Evolutionary conservation across 768 basidiomycete species (phyloP), one percentile per base, ranked within the genome.

Genomic region (Calocera viscosa): DNA sequence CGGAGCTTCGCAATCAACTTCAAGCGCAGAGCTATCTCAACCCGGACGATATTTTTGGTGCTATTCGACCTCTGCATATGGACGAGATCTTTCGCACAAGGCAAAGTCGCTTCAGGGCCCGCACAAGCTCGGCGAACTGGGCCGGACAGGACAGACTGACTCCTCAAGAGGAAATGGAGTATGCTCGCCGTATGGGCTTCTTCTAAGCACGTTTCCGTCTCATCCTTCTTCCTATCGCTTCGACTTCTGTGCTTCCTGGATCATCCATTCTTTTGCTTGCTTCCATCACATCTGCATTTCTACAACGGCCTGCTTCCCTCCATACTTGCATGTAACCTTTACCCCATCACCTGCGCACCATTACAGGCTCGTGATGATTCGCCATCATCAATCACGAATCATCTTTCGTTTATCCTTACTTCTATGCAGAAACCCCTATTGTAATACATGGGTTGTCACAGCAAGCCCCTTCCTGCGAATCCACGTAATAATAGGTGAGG

Each of bases 51-150:
- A 86, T 98, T 65, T 99, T 99, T 71, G 95, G 95, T 11, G 84
- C 85, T 8, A 88, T 99, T 71, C 83, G 84, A 67, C 90, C 90
- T 3, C 77, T 97, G 66, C 82, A 80, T 69, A 96, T 98, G 93
- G 93, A 94, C 70, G 93, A 97, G 73, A 82, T 98, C 69, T 99
- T 99, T 82, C 83, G 85, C 72, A 82, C 79, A 30, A 81, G 86
- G 69, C 86, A 85, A 19, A 89, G 86, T 70, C 83, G 88, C 64
- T 96, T 96, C 80, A 81, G 94, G 67, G 88, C 90, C 7, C 82
- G 95, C 60, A 91, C 91, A 10, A 94, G 92, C 72, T 94, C 91
- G 12, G 95, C 95, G 35, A 96, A 96, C 74, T 98, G 95, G 95
- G 83, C 86, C 5, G 92, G 91, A n/a, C 77, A 87, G n/a, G 95